phyloP scores from a whole-genome alignment of 768 basidiomycete species.

The Auriscalpium orientale region DNA sequence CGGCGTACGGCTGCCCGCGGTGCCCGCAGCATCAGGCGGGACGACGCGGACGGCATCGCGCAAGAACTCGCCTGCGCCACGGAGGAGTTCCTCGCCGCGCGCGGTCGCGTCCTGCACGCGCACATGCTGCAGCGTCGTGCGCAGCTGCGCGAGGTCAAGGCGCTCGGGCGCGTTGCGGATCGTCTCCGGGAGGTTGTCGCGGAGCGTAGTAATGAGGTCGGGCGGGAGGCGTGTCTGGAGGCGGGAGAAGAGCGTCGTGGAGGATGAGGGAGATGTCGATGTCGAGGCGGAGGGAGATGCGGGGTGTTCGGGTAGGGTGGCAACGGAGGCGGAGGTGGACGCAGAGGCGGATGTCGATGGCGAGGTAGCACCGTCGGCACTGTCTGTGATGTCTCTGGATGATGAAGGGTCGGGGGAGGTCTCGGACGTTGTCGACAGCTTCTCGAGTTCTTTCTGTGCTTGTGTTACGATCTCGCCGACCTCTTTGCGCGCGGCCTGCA shows the following conservation, averaged over 20 bases:
- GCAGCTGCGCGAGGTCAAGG: conserved; percentile 62
- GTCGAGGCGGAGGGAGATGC: not conserved
- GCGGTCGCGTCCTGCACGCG: conserved; percentile 51
- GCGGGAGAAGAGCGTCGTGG: conserved; percentile 53
- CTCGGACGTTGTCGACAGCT: conserved; percentile 38
- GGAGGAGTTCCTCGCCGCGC: conserved; percentile 50
- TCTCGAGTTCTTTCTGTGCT: conserved; percentile 70
- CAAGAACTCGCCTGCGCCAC: conserved; percentile 43
- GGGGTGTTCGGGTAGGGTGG: conserved; percentile 2
- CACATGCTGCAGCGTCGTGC: conserved; percentile 58
- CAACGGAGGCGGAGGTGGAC: conserved; percentile 9
- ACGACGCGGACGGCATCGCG: conserved; percentile 88
- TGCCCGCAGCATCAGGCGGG: conserved; percentile 82
- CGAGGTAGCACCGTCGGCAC: conserved; percentile 15
- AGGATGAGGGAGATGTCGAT: conserved; percentile 2
- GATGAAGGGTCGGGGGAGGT: conserved; percentile 17
- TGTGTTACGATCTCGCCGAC: conserved; percentile 65
- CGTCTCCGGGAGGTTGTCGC: conserved; percentile 55
- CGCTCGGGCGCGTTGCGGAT: conserved; percentile 40
- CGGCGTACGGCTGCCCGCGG: conserved; percentile 13
- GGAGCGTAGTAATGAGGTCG: conserved; percentile 60
- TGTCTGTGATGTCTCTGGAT: conserved; percentile 12
- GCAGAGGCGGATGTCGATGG: conserved; percentile 17
- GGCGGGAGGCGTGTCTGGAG: conserved; percentile 72
- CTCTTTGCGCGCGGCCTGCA: conserved; percentile 68